Evolutionary conservation across 331 rosid species (phyloP).

Genomic region (Quercus lobata): DNA sequence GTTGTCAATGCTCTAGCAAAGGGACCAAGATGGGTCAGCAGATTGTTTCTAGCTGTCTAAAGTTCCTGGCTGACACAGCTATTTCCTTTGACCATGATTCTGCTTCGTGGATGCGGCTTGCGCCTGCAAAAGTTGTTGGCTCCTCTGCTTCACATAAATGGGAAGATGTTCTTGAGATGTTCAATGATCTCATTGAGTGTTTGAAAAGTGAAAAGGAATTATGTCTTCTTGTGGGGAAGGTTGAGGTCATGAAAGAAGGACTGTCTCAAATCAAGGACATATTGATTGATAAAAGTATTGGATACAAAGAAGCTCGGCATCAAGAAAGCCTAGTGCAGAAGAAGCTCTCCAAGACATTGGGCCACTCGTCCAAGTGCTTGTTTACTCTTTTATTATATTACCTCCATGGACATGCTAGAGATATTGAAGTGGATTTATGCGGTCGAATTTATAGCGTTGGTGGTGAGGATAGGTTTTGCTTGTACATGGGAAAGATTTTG

Average conservation of each 20-base stretch:
- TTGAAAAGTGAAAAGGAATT: conserved; percentile 45
- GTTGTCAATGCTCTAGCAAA: conserved; percentile 27
- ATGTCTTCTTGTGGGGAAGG: conserved; percentile 45
- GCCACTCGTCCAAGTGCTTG: conserved; percentile 79
- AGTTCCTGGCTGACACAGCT: conserved; percentile 42
- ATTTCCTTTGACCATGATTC: conserved; percentile 34
- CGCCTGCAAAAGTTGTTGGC: conserved; percentile 32
- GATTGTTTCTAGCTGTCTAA: conserved; percentile 63
- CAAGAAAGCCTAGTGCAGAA: conserved; percentile 69
- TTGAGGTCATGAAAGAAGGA: conserved; percentile 78
- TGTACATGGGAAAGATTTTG: conserved; percentile 80
- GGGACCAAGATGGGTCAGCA: conserved; percentile 51
- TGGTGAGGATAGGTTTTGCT: conserved; percentile 33
- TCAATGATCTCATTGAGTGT: conserved; percentile 55
- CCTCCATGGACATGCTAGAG: conserved; percentile 55
- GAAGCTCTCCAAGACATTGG: conserved; percentile 72
- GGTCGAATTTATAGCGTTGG: conserved; percentile 54
- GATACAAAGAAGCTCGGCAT: conserved; percentile 62
- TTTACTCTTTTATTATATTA: conserved; percentile 71
- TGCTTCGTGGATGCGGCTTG: conserved; percentile 78
- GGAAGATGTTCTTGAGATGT: conserved; percentile 82
- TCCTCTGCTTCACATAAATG: conserved; percentile 44
- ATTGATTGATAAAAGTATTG: conserved; percentile 48
- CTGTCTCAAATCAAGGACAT: conserved; percentile 75
- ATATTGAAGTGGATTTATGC: conserved; percentile 68